These are phyloP conservation scores for Tricholoma flavovirens DNA, from an alignment of 768 basidiomycete species.

Conservation along the genomic window DNA sequence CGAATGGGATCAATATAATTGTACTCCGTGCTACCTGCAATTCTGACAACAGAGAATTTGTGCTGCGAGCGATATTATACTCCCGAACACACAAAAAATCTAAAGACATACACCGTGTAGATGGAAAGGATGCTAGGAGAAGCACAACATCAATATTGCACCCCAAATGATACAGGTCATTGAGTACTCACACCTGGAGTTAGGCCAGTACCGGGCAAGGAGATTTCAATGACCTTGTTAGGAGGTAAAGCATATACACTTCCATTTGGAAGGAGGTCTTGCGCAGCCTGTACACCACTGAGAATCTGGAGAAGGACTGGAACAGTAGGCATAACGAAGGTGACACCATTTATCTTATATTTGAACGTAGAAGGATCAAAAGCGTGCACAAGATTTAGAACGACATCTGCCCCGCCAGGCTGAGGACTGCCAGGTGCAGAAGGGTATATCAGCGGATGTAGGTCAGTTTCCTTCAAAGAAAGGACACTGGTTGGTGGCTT, in stretches of 20 bases:
- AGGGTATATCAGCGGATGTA: constrained; percentile 30
- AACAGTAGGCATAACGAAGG: constrained; percentile 30
- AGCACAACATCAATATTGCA: not conserved
- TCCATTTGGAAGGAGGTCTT: constrained; percentile 33
- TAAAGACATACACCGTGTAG: constrained; percentile 23
- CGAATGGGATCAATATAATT: constrained; percentile 16
- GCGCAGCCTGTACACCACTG: constrained; percentile 34
- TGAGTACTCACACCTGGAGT: constrained; percentile 16
- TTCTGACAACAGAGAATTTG: constrained; percentile 32
- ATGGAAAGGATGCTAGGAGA: constrained; percentile 24
- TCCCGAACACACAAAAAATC: not conserved
- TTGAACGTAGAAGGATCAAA: constrained; percentile 9
- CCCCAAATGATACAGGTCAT: constrained; percentile 5
- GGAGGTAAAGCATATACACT: constrained; percentile 37
- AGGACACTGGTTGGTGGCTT: constrained; percentile 14
- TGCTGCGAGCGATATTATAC: constrained; percentile 19
- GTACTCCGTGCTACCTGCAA: constrained; percentile 21
- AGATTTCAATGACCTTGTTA: constrained; percentile 42
- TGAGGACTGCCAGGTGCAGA: constrained; percentile 23
- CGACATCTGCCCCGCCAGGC: constrained; percentile 36
- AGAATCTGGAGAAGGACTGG: constrained; percentile 46
- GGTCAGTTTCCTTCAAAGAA: constrained; percentile 30
- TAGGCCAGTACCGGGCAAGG: constrained; percentile 27
- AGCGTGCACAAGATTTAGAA: constrained; percentile 27
- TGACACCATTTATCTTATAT: constrained; percentile 25